Evolutionary conservation across 768 basidiomycete species (phyloP), one percentile per base, ranked within the genome.

Genomic region (Calocybe cyanea): DNA sequence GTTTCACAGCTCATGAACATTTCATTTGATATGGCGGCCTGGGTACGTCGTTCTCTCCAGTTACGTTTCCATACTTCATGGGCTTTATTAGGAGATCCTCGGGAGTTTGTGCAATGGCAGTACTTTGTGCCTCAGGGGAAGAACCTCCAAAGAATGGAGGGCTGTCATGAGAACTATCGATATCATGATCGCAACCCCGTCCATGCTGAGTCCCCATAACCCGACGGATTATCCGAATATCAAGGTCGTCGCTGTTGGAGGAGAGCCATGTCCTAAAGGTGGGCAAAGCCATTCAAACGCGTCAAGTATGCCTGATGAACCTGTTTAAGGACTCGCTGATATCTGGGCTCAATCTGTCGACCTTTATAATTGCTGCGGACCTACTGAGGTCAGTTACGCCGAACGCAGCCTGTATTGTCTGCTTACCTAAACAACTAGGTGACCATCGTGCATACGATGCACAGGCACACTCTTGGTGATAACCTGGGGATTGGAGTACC

Each of bases 21-120:
- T 31, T 75, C 79, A 1, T 83, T 81, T 54, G 81, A 81, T 54
- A 80, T 83, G 77, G 77, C 76, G 28, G 78, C 77, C 15, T 83
- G 81, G 81, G 77, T 66, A 49, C 7, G 39, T 35, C 14, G 31
- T 38, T 32, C 24, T 36, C 38, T 32, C 31, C 14, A 20, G 19
- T n/a, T 19, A n/a, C 50, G 69, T 70, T 67, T 65, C 66, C 24
- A 67, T 4, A 73, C 70, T 69, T 68, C 41, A 21, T 32, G 39
- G 43, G 46, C 70, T 71, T 64, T 60, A 41, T 63, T 68, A 75
- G 77, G 77, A 80, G 58, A 73, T 74, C 20, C 66, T 80, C 9
- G 75, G 75, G 5, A 66, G 72, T 17, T 58, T 80, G 30, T 68
- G 63, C 51, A 78, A 78, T 46, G 78, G 77, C 0, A 67, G 69